phyloP scores from a whole-genome alignment of 805 yeast species.

The Spathaspora hagerdaliae region DNA sequence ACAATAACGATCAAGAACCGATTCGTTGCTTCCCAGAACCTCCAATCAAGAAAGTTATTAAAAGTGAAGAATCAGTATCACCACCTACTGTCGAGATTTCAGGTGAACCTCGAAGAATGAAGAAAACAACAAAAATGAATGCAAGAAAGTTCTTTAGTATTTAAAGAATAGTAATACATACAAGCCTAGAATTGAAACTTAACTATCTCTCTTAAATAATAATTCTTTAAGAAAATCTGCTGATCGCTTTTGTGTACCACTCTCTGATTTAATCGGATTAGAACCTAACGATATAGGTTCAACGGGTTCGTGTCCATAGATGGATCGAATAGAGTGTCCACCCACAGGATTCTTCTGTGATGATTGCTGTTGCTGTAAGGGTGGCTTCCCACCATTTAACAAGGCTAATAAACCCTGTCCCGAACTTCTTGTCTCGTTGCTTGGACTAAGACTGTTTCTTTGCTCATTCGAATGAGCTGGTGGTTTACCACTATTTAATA shows the following conservation, averaged over 20 bases:
- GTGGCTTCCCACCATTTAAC: constrained; percentile 11
- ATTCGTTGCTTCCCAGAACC: neutral
- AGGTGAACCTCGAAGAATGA: neutral
- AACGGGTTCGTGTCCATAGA: neutral
- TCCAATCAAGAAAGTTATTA: neutral
- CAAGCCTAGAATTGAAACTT: neutral
- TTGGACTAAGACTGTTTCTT: neutral
- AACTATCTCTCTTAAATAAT: constrained; percentile 1
- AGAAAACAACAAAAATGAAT: constrained; percentile 7
- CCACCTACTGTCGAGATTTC: neutral
- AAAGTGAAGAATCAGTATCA: neutral
- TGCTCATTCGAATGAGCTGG: neutral
- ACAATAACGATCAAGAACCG: constrained; percentile 3
- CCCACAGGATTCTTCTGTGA: neutral
- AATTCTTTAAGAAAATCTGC: constrained; percentile 4
- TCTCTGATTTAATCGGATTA: neutral
- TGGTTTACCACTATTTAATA: constrained; percentile 13
- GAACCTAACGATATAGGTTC: neutral
- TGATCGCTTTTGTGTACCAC: neutral
- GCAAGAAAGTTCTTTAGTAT: constrained; percentile 8
- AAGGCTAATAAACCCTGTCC: constrained; percentile 20
- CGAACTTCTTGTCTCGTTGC: neutral
- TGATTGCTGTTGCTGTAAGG: neutral
- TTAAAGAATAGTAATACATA: neutral
- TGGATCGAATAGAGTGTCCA: neutral